These are phyloP conservation scores for Penicillium herquei DNA, from an alignment of 495 filamentous ascomycete genomes.

Conservation along the genomic window DNA sequence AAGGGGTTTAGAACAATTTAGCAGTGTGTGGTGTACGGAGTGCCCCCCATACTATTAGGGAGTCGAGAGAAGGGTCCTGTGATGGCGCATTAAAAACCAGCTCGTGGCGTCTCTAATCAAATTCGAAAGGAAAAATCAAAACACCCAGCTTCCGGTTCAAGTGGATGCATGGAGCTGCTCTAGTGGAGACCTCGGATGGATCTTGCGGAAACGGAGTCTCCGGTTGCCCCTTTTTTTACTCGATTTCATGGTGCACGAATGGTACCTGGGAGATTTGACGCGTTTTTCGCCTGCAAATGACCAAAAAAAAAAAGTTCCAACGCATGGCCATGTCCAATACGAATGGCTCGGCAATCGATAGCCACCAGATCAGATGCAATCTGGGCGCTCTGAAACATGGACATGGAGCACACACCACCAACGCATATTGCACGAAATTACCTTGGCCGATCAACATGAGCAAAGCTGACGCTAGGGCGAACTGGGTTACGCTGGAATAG, in stretches of 20 bases:
- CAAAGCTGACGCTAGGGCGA: slow-evolving; percentile 21
- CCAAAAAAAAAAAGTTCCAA: not conserved
- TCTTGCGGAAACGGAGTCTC: slow-evolving; percentile 12
- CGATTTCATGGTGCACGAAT: slow-evolving; percentile 1
- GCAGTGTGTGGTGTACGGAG: not conserved
- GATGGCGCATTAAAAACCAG: not conserved
- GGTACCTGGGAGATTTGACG: not conserved
- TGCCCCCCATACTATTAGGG: not conserved
- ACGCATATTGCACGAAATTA: slow-evolving; percentile 30
- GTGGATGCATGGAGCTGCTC: slow-evolving; percentile 4
- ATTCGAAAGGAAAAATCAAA: slow-evolving; percentile 9
- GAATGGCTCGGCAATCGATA: not conserved
- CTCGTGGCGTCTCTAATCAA: not conserved
- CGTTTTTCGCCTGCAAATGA: not conserved
- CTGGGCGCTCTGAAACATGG: slow-evolving; percentile 25
- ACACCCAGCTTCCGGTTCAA: slow-evolving; percentile 4
- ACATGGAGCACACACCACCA: slow-evolving; percentile 13
- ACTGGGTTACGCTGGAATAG: slow-evolving; percentile 13
- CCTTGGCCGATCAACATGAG: slow-evolving; percentile 27
- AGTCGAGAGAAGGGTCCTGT: no score
- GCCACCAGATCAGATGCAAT: slow-evolving; percentile 14
- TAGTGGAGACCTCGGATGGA: slow-evolving; percentile 29
- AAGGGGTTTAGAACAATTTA: not conserved
- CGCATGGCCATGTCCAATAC: slow-evolving; percentile 5
- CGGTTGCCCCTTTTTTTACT: slow-evolving; percentile 5